Conservation (phyloP, 2,329 filamentous ascomycete genomes). For the Myriosclerotinia curreyana region DNA sequence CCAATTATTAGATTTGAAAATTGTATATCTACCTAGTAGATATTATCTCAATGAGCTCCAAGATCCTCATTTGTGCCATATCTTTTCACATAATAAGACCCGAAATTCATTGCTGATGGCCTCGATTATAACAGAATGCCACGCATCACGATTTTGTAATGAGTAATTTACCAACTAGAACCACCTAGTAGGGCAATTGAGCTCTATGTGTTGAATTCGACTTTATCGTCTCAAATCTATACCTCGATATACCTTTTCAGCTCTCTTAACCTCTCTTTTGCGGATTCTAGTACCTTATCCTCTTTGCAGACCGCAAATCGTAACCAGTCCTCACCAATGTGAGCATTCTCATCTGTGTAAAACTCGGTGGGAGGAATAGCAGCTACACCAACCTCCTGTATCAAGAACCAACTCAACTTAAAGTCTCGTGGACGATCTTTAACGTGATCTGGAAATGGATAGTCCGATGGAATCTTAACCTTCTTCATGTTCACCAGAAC, state of each 20-base stretch:
- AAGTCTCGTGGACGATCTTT: slow-evolving; percentile 85
- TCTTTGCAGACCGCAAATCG: slow-evolving; percentile 96
- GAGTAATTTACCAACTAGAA: not conserved
- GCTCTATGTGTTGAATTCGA: not conserved
- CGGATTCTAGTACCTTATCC: slow-evolving; percentile 75
- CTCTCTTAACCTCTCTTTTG: slow-evolving; percentile 64
- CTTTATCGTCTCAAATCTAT: slow-evolving; percentile 7
- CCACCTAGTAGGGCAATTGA: not conserved
- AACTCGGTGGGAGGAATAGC: slow-evolving; percentile 97
- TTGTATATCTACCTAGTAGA: not conserved
- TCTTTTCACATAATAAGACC: not conserved
- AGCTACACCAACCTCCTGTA: slow-evolving; percentile 92
- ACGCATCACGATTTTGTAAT: not conserved
- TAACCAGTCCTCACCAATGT: slow-evolving; percentile 88
- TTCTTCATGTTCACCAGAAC: slow-evolving; percentile 91
- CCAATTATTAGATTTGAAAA: not conserved
- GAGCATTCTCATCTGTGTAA: slow-evolving; percentile 79
- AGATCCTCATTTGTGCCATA: not conserved
- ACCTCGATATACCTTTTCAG: slow-evolving; percentile 47
- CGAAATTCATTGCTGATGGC: not conserved
- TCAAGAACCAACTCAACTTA: slow-evolving; percentile 93
- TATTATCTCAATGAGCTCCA: not conserved
- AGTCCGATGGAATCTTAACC: slow-evolving; percentile 77
- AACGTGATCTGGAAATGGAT: slow-evolving; percentile 87
- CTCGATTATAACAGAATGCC: not conserved